These are phyloP conservation scores for Aspergillus hancockii DNA, from an alignment of 495 filamentous ascomycete species.

Conservation along the genomic window DNA sequence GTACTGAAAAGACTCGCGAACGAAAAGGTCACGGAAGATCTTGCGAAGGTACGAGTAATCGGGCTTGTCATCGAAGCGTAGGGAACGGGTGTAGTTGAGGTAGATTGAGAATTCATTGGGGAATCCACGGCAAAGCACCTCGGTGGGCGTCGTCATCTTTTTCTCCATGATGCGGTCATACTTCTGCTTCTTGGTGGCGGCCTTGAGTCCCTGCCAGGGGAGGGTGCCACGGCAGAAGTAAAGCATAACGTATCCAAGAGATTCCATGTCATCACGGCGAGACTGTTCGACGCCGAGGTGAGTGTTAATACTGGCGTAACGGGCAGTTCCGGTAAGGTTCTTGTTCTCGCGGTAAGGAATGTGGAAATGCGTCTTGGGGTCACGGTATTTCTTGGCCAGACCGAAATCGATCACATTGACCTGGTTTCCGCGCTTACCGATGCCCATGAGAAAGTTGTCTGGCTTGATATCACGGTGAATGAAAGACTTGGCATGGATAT, in stretches of 20 bases:
- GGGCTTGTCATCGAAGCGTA: conserved; percentile 99
- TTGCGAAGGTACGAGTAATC: conserved; percentile 99
- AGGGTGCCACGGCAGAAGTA: conserved; percentile 99
- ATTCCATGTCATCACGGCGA: conserved; percentile 99
- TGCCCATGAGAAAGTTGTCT: conserved; percentile 99
- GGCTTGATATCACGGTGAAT: conserved; percentile 99
- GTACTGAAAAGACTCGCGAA: conserved; percentile 99
- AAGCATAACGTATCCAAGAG: conserved; percentile 98
- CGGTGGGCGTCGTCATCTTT: conserved; percentile 99
- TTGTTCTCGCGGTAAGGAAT: conserved; percentile 99
- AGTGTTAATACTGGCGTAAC: conserved; percentile 99
- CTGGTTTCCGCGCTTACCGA: conserved; percentile 99
- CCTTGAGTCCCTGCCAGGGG: conserved; percentile 99
- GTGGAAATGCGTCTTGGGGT: conserved; percentile 99
- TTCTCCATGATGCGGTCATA: conserved; percentile 99
- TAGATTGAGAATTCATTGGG: conserved; percentile 99
- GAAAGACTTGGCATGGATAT: conserved; percentile 99
- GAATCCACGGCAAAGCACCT: conserved; percentile 98
- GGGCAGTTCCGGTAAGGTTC: conserved; percentile 98
- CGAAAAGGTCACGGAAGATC: conserved; percentile 99
- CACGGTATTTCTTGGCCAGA: conserved; percentile 99
- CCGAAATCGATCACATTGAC: conserved; percentile 99
- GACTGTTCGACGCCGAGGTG: conserved; percentile 99
- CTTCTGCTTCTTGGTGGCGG: conserved; percentile 99
- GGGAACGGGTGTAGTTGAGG: conserved; percentile 97